Percentiles rank a stretch among this genome's conserved stretches.
phyloP scores from a whole-genome alignment of 2,329 filamentous ascomycete species.

The Metarhizium album region DNA sequence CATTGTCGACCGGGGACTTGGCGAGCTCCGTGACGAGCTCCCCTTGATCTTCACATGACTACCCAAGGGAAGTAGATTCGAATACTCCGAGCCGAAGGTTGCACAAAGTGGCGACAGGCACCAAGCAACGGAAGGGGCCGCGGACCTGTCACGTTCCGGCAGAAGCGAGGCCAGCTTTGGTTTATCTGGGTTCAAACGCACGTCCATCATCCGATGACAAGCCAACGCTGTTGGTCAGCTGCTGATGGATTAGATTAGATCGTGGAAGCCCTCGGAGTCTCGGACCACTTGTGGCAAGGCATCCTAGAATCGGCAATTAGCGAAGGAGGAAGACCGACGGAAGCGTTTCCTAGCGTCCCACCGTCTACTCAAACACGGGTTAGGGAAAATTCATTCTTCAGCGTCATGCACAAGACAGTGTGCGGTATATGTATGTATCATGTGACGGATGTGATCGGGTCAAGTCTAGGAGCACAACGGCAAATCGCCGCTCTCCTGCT shows the following conservation, averaged over 20 bases:
- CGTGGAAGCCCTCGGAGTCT: not conserved
- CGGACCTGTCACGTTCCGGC: not conserved
- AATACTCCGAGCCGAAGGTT: not conserved
- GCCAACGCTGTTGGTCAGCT: not conserved
- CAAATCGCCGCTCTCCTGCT: no score
- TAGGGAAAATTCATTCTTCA: not conserved
- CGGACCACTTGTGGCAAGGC: not conserved
- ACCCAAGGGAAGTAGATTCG: not conserved
- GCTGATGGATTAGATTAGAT: conserved; percentile 10
- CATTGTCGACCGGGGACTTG: not conserved
- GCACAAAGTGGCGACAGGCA: not conserved
- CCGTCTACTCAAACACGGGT: not conserved
- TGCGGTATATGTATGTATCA: no score
- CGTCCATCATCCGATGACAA: not conserved
- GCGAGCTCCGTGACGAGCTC: not conserved
- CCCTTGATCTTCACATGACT: not conserved
- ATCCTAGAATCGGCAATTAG: not conserved
- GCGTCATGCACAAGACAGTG: no score
- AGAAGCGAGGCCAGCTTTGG: no score
- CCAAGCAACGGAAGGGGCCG: not conserved
- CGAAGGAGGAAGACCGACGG: not conserved
- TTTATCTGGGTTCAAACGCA: not conserved
- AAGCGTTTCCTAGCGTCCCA: not conserved
- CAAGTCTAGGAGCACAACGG: no score
- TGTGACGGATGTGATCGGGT: no score